Percentiles rank a stretch among this genome's conserved stretches.
Conservation (phyloP, 495 filamentous ascomycete genomes). For the Tuber microsphaerosporum region DNA sequence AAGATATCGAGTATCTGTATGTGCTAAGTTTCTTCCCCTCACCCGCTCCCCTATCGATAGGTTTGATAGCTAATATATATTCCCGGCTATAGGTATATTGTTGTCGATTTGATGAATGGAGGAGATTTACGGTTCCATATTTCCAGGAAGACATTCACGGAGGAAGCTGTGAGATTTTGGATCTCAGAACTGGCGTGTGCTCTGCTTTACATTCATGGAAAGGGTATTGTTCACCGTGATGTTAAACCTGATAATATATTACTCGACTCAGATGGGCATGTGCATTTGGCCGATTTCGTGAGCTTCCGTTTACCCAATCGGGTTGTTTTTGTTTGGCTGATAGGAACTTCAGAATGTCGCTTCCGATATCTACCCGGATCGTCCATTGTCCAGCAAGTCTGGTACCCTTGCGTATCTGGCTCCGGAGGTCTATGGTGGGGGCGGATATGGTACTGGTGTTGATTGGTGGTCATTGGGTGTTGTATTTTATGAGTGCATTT, state of each 20-base stretch:
- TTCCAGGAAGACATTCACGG: slow-evolving; percentile 93
- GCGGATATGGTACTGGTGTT: slow-evolving; percentile 76
- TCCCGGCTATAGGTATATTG: slow-evolving; percentile 65
- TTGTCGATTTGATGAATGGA: slow-evolving; percentile 97
- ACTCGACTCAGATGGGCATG: slow-evolving; percentile 86
- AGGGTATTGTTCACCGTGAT: slow-evolving; percentile 92
- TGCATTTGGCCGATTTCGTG: slow-evolving; percentile 97
- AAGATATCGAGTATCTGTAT: slow-evolving; percentile 98
- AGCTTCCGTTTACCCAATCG: slow-evolving; percentile 38
- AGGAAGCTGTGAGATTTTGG: slow-evolving; percentile 96
- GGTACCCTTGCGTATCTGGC: slow-evolving; percentile 93
- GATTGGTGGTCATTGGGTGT: slow-evolving; percentile 99
- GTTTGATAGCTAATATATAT: background rate
- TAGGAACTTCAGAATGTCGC: slow-evolving; percentile 70
- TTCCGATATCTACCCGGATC: slow-evolving; percentile 79
- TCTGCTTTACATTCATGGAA: slow-evolving; percentile 78
- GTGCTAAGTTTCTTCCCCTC: slow-evolving; percentile 37
- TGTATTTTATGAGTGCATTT: slow-evolving; percentile 97
- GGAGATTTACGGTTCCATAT: slow-evolving; percentile 97
- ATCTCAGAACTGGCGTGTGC: slow-evolving; percentile 90
- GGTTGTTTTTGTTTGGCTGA: slow-evolving; percentile 12
- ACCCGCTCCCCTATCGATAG: background rate
- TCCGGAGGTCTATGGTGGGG: slow-evolving; percentile 86
- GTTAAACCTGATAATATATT: slow-evolving; percentile 96
- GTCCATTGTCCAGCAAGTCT: slow-evolving; percentile 84